Evolutionary conservation across 2,329 filamentous ascomycete species (phyloP).

Genomic region (Fusarium redolens): DNA sequence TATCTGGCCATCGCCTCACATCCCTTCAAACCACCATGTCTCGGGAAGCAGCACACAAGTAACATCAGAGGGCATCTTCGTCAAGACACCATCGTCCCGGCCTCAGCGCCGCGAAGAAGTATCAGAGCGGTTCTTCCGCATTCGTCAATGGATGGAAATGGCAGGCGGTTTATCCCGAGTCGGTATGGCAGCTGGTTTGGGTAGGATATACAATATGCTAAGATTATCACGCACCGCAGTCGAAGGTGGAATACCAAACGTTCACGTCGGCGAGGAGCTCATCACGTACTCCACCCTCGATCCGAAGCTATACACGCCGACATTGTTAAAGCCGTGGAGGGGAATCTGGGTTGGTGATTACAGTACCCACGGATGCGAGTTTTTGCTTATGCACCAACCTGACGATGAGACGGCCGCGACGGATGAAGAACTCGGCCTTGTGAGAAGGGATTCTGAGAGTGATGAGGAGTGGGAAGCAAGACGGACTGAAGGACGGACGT

Average conservation of each 20-base stretch:
- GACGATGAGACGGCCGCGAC: conserved; percentile 55
- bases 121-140: conserved; percentile 76
- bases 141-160: conserved; percentile 82
- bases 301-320: conserved; percentile 81
- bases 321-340: conserved; percentile 81
- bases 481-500: conserved; percentile 60
- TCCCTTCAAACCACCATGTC: conserved; percentile 72
- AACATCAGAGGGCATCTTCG: conserved; percentile 38
- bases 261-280: conserved; percentile 66
- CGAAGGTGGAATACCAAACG: conserved; percentile 47
- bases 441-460: conserved; percentile 55
- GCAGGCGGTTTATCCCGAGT: conserved; percentile 48
- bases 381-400: conserved; percentile 83
- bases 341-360: conserved; percentile 96
- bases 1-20: conserved; percentile 81
- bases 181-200: conserved; percentile 43
- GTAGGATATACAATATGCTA: conserved; percentile 32
- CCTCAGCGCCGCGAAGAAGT: conserved; percentile 68
- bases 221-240: conserved; percentile 27
- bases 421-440: conserved; percentile 55
- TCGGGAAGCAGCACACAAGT: conserved; percentile 45
- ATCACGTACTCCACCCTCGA: conserved; percentile 79
- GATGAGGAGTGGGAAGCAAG: conserved; percentile 59
- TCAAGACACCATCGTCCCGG: conserved; percentile 43
- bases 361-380: conserved; percentile 87